phyloP scores from a whole-genome alignment of 352 stramenopile species.

The Phytophthora sp. region DNA sequence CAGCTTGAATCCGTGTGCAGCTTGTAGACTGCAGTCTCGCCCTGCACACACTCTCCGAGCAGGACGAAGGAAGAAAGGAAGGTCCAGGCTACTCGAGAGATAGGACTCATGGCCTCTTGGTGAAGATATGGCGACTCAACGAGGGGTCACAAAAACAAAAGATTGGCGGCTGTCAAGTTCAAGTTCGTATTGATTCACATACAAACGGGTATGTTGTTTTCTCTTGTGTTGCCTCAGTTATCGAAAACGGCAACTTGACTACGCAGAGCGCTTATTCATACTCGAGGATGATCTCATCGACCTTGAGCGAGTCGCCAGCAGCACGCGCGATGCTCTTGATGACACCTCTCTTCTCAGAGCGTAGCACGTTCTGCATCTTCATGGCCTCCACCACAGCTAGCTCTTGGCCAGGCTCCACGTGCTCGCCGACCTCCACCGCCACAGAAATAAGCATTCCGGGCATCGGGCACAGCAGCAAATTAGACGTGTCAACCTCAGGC shows the following conservation, averaged over 20 bases:
- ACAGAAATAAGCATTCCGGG: slow-evolving; percentile 92
- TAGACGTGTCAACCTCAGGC: slow-evolving; percentile 89
- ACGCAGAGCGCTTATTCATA: slow-evolving; percentile 84
- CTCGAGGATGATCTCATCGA: slow-evolving; percentile 93
- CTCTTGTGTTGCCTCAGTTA: no score
- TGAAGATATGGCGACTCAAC: not conserved
- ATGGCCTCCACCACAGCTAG: slow-evolving; percentile 97
- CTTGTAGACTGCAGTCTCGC: slow-evolving; percentile 31
- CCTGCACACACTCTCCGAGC: not conserved
- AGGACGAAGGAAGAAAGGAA: slow-evolving; percentile 4
- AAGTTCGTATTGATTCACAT: slow-evolving; percentile 7
- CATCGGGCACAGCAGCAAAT: slow-evolving; percentile 95
- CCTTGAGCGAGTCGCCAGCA: slow-evolving; percentile 90
- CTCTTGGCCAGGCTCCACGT: slow-evolving; percentile 94
- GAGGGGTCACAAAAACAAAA: slow-evolving; percentile 12
- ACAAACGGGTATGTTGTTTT: slow-evolving; percentile 9
- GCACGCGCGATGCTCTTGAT: slow-evolving; percentile 85
- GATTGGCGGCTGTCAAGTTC: slow-evolving; percentile 2
- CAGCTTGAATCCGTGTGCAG: slow-evolving; percentile 38
- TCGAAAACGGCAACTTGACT: no score
- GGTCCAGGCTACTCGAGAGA: slow-evolving; percentile 6
- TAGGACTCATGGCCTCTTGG: not conserved
- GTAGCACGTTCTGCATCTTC: slow-evolving; percentile 99
- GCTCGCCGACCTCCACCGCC: slow-evolving; percentile 85
- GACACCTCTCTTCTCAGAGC: slow-evolving; percentile 87